Conservation (phyloP, 2,329 filamentous ascomycete species). For the Xylariaceae sp. region DNA sequence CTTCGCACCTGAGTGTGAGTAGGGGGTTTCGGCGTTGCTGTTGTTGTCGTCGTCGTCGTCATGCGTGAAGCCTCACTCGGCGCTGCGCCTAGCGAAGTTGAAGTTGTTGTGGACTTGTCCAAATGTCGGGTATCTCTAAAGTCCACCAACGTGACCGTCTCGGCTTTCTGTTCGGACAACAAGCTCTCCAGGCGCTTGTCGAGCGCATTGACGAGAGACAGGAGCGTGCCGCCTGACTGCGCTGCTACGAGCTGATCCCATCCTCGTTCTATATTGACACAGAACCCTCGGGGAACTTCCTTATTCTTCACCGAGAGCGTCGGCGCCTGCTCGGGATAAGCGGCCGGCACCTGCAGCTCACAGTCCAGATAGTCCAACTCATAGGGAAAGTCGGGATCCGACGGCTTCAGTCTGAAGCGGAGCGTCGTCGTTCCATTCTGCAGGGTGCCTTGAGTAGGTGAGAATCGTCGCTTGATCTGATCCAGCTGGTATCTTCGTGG, state of each 20-base stretch:
- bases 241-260: conserved; percentile 60
- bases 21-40: conserved; percentile 7
- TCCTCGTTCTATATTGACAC: conserved; percentile 70
- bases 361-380: conserved; percentile 66
- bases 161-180: conserved; percentile 62
- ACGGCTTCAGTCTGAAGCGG: conserved; percentile 61
- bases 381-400: conserved; percentile 80
- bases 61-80: conserved; percentile 4
- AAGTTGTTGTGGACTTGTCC: conserved; percentile 20
- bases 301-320: conserved; percentile 60
- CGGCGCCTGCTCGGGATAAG: conserved; percentile 56
- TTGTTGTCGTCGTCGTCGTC: too few species aligned
- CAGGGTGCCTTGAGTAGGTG: conserved; percentile 40
- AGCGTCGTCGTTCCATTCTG: conserved; percentile 50
- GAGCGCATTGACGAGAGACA: conserved; percentile 62
- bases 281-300: conserved; percentile 64
- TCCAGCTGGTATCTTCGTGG: conserved; percentile 69
- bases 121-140: conserved; percentile 52
- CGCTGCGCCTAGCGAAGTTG: conserved; percentile 12
- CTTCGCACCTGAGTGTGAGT: conserved; percentile 15
- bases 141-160: conserved; percentile 64
- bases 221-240: conserved; percentile 51
- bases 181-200: conserved; percentile 68
- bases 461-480: conserved; percentile 65
- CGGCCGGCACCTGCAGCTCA: conserved; percentile 56